Base-by-base conservation (phyloP, 192 early-diverging fungal species). In the Lobosporangium transversale region DNA sequence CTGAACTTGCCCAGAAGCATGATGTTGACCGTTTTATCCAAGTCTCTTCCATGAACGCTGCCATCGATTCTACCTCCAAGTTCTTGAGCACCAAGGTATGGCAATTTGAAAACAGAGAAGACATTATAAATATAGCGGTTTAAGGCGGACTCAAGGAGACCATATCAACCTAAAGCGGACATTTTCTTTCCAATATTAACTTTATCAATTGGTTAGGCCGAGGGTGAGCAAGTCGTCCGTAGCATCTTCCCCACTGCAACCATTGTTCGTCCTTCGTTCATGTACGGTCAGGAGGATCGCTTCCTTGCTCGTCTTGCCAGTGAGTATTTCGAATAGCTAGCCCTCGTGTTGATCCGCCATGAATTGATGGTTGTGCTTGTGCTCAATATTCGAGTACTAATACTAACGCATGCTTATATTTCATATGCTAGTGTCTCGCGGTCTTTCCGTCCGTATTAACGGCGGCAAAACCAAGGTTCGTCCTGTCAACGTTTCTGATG, bases 211-310 rank as follows among this genome's bases (percentile, higher is more conserved):
- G n/a, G n/a, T n/a, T 79, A 94, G 92, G 94, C 94, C 42, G 83
- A 91, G 66, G 95, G 96, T 62, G 97, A 99, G 80, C 83, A 90
- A 61, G 91, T 91, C 26, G 96, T 98, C 20, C 88, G 88, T 64
- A 91, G 92, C 69, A 89, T 91, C 69, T 93, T 98, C 81, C 96
- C 97, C 40, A 90, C 91, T 24, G 95, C 92, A 51, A 97, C 93
- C 62, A 95, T 99, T 81, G 92, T 99, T 44, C 94, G 97, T 55
- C 92, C 95, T 23, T 87, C 88, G 32, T 89, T 84, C 42, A 90
- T 98, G 83, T 96, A 90, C 58, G 97, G 97, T 51, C 81, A 89
- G 62, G 97, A 99, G 76, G 96, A 98, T 84, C 83, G 90, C 59
- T 94, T 99, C 85, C 89, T 94, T 81, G 95, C 95, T 84, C 87